A percentile compares a stretch with the other conserved stretches of the same genome.
These are phyloP conservation scores for Suhomyces maxii DNA, from an alignment of 1,139 yeast species.

Conservation along the genomic window DNA sequence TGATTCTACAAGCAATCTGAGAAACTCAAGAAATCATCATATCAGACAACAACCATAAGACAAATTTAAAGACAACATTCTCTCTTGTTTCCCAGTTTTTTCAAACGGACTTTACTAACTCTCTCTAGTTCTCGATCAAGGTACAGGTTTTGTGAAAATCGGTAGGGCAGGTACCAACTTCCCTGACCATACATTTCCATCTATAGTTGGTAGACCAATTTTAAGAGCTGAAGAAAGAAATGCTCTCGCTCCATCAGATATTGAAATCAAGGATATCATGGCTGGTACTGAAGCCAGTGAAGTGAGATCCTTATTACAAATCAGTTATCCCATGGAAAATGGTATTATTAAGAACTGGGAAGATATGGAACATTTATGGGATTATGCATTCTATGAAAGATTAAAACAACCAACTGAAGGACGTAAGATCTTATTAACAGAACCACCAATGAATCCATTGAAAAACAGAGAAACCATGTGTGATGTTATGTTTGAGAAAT, in stretches of 20 bases:
- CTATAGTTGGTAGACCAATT: conserved; percentile 97
- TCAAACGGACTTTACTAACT: conserved; percentile 14
- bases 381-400: conserved; percentile 90
- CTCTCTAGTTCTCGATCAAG: conserved; percentile 86
- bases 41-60: too few relatives aligned
- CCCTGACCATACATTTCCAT: conserved; percentile 98
- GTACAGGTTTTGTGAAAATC: conserved; percentile 94
- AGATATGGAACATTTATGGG: conserved; percentile 98
- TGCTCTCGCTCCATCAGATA: conserved; percentile 50
- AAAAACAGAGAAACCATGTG: conserved; percentile 94
- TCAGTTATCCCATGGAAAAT: conserved; percentile 97
- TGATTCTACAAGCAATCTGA: too few relatives aligned
- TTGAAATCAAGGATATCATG: conserved; percentile 89
- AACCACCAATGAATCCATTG: conserved; percentile 97
- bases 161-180: conserved; percentile 97
- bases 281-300: conserved; percentile 96
- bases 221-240: conserved; percentile 94
- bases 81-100: too few relatives aligned
- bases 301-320: conserved; percentile 84
- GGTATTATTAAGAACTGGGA: conserved; percentile 98
- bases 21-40: too few relatives aligned
- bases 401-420: conserved; percentile 79
- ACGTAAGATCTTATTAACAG: conserved; percentile 82
- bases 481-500: conserved; percentile 95
- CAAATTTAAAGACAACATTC: too few relatives aligned